These are phyloP conservation scores for Apiospora marii DNA, from an alignment of 2,329 filamentous ascomycete genomes.

Conservation along the genomic window DNA sequence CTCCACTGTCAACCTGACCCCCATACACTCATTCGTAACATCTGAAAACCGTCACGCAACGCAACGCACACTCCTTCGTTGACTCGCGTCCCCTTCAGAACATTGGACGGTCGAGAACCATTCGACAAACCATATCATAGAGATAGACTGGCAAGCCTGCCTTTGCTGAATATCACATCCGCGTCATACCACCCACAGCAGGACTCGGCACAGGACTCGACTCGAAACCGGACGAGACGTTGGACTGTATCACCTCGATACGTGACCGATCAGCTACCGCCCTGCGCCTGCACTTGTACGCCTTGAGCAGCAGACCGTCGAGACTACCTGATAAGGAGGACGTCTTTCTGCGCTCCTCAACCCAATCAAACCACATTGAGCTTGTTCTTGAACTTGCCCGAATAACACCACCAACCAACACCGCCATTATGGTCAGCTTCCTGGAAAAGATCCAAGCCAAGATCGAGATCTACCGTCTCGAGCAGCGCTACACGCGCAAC, in stretches of 20 bases:
- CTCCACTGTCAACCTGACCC: constrained; percentile 3
- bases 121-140: constrained; percentile 6
- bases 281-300: neutral
- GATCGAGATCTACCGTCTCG: constrained; percentile 91
- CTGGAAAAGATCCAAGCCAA: constrained; percentile 70
- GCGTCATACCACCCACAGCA: neutral
- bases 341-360: neutral
- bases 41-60: constrained; percentile 1
- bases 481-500: constrained; percentile 92
- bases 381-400: neutral
- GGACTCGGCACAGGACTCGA: constrained; percentile 5
- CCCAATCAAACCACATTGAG: neutral
- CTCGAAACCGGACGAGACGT: constrained; percentile 20
- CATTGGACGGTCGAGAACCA: constrained; percentile 3
- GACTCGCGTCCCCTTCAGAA: constrained; percentile 9
- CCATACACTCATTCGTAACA: neutral
- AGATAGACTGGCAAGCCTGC: neutral
- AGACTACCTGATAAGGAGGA: neutral
- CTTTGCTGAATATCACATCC: neutral
- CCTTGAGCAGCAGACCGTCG: neutral
- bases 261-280: neutral
- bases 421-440: constrained; percentile 52
- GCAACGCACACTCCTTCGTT: constrained; percentile 18
- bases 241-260: constrained; percentile 12
- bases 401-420: constrained; percentile 1